Percentiles rank a stretch among this genome's conserved stretches.
Evolutionary conservation across 2,329 filamentous ascomycete species (phyloP).

Genomic region (Pestalotiopsis sp.): DNA sequence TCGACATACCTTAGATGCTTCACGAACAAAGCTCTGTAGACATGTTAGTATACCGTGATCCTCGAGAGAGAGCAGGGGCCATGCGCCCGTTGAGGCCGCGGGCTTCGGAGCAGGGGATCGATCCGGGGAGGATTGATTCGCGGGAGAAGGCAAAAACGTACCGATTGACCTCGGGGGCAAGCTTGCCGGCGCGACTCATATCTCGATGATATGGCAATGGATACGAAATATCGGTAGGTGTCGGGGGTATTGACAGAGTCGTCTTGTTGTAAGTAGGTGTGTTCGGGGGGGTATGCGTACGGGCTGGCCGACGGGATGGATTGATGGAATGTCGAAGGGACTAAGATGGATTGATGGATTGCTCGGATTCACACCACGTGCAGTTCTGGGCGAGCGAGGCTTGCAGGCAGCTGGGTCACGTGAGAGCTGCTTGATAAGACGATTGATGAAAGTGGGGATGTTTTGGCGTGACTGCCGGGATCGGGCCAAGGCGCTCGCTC

Average conservation of each 20-base stretch:
- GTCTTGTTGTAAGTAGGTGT: slow-evolving; percentile 3
- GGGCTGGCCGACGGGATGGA: slow-evolving; percentile 12
- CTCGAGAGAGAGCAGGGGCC: slow-evolving; percentile 7
- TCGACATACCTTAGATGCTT: slow-evolving; percentile 90
- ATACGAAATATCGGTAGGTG: slow-evolving; percentile 7
- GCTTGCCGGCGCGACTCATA: slow-evolving; percentile 96
- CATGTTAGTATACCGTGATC: slow-evolving; percentile 26
- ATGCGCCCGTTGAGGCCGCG: slow-evolving; percentile 8
- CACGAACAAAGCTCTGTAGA: slow-evolving; percentile 92
- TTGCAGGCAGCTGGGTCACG: slow-evolving; percentile 3
- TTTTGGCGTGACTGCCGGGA: not conserved
- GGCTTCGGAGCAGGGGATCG: slow-evolving; percentile 13
- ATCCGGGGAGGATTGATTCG: not conserved
- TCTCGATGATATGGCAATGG: slow-evolving; percentile 56
- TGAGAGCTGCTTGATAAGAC: not conserved
- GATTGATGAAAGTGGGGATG: not conserved
- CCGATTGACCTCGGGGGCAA: slow-evolving; percentile 99
- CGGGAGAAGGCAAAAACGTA: slow-evolving; percentile 48
- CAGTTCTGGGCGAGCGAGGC: not conserved
- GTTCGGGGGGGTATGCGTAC: slow-evolving; percentile 6
- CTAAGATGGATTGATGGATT: not conserved
- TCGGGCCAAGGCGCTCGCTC: not conserved
- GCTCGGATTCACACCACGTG: not conserved
- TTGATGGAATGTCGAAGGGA: slow-evolving; percentile 1
- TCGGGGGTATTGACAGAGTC: slow-evolving; percentile 3